Conservation (phyloP, 371 early-diverging fungal species). For the Mucor racemosus region DNA sequence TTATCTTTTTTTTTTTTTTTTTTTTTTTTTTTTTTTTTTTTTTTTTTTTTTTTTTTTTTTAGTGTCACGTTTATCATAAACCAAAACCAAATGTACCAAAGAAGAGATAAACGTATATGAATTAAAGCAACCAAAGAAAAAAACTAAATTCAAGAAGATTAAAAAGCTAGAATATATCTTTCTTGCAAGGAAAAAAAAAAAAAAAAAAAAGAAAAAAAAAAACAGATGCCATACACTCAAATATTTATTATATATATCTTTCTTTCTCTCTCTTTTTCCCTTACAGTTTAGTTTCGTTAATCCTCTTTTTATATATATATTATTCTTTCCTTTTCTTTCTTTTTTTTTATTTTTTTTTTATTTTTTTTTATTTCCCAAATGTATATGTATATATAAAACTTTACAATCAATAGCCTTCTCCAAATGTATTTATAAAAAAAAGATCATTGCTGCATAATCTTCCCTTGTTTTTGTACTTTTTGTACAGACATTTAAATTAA, state of each 20-base stretch:
- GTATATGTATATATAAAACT: conserved; percentile 8
- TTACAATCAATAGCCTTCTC: background rate
- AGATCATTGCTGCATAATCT: background rate
- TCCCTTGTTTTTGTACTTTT: background rate
- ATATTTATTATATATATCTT: background rate
- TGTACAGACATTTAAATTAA: background rate
- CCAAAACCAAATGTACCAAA: conserved; percentile 60
- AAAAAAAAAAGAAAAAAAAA: background rate
- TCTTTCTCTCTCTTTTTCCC: background rate
- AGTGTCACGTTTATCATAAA: conserved; percentile 88
- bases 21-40: background rate
- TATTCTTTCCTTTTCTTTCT: background rate
- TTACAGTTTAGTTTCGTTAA: background rate
- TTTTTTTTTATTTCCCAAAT: background rate
- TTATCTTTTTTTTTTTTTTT: background rate
- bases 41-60: background rate
- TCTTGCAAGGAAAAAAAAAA: background rate
- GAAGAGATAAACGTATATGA: conserved; percentile 22
- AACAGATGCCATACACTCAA: background rate
- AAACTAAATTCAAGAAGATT: conserved; percentile 16
- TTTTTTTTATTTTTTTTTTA: too few species aligned
- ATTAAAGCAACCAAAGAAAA: conserved; percentile 1
- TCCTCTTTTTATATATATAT: background rate
- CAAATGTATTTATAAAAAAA: background rate
- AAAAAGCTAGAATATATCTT: conserved; percentile 14